Evolutionary conservation across 179 eudicot genomes (phyloP).

Genomic region (Corrigiola litoralis): DNA sequence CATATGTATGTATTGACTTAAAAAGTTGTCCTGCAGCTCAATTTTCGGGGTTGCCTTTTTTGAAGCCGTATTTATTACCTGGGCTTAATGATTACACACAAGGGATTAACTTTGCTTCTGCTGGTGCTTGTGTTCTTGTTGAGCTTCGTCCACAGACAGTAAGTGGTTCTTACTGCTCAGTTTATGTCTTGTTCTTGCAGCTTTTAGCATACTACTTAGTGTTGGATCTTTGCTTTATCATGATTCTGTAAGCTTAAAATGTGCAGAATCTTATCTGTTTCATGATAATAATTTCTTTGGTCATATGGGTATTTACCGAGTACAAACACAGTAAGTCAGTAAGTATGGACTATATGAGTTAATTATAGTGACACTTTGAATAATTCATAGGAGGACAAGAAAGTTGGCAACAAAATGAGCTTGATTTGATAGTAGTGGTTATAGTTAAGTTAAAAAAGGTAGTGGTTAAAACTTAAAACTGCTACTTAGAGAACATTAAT

Average conservation of each 20-base stretch:
- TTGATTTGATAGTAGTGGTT: conserved; percentile 3
- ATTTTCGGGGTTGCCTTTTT: conserved; percentile 29
- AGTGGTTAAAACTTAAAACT: conserved; percentile 3
- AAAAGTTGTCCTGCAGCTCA: too few relatives aligned
- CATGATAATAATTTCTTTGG: not conserved
- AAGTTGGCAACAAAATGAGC: not conserved
- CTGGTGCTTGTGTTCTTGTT: conserved; percentile 46
- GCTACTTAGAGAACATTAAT: not conserved
- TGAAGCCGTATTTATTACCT: conserved; percentile 33
- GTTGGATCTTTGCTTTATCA: not conserved
- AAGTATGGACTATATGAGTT: not conserved
- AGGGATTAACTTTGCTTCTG: conserved; percentile 48
- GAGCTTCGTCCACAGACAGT: conserved; percentile 37
- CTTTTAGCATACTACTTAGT: not conserved
- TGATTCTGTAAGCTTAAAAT: not conserved
- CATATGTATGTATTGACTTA: too few relatives aligned
- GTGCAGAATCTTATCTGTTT: not conserved
- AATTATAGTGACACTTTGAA: too few relatives aligned
- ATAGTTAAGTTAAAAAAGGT: not conserved
- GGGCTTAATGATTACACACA: conserved; percentile 28
- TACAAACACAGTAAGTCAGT: not conserved
- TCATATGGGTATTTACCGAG: not conserved
- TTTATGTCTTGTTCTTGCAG: not conserved
- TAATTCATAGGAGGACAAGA: not conserved
- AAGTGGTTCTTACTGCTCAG: not conserved